Conservation (phyloP, 805 yeast species). For the Saccharomycopsis fodiens region DNA sequence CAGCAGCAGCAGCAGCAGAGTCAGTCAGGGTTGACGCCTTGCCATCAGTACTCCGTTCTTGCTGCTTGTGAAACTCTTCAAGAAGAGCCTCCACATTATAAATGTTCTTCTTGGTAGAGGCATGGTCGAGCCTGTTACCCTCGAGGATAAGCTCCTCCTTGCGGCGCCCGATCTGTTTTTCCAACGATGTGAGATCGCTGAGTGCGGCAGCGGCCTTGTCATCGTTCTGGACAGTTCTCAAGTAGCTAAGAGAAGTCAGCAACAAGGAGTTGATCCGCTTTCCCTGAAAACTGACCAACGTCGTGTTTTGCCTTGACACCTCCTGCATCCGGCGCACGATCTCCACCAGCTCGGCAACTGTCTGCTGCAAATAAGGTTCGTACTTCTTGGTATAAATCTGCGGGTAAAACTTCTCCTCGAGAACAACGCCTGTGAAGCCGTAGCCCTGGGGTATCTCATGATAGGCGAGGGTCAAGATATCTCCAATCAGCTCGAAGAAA, state of each 20-base stretch:
- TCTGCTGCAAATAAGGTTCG: conserved; percentile 1
- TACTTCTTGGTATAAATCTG: conserved; percentile 14
- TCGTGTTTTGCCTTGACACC: not conserved
- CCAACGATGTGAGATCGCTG: not conserved
- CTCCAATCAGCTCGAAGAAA: conserved; percentile 5
- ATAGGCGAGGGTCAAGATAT: conserved; percentile 10
- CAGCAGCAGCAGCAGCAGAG: not conserved
- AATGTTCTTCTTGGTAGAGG: not conserved
- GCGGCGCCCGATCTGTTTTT: not conserved
- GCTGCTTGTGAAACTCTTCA: not conserved
- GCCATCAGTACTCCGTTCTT: not conserved
- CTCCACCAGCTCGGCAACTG: not conserved
- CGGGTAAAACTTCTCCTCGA: conserved; percentile 16
- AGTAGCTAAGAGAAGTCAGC: conserved; percentile 1
- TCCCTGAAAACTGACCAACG: conserved; percentile 8
- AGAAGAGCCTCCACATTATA: not conserved
- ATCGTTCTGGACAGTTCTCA: not conserved
- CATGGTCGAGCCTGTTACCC: not conserved
- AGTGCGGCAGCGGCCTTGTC: not conserved
- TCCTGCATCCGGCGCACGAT: not conserved
- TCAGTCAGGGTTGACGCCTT: not conserved
- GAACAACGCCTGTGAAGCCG: not conserved
- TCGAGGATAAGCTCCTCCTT: not conserved
- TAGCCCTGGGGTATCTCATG: not conserved
- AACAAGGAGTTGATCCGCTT: conserved; percentile 8